Evolutionary conservation across 352 stramenopile species (phyloP).

Genomic region (Ophiocytium majus): DNA sequence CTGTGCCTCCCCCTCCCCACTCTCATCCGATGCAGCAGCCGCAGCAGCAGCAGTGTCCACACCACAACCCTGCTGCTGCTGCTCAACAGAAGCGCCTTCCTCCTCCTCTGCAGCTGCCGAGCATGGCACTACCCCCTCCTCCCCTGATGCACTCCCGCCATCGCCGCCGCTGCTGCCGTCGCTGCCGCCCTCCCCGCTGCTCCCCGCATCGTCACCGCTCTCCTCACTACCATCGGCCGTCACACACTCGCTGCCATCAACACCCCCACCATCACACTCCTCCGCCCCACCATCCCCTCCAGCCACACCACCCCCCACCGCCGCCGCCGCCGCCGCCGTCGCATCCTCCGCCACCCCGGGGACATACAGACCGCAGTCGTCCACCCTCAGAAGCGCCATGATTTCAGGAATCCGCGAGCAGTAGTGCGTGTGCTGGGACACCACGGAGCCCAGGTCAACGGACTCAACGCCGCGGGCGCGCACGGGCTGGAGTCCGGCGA

Average conservation of each 20-base stretch:
- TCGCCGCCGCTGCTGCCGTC: neutral
- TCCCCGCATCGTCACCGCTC: neutral
- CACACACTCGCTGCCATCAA: too few relatives aligned
- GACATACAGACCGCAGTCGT: constrained; percentile 39
- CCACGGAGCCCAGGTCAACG: constrained; percentile 43
- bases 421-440: constrained; percentile 51
- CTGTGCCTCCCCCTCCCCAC: neutral
- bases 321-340: neutral
- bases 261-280: too few relatives aligned
- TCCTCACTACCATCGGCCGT: too few relatives aligned
- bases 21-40: neutral
- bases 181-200: neutral
- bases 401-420: constrained; percentile 43
- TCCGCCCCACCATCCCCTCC: too few relatives aligned
- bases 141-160: neutral
- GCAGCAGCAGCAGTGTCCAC: neutral
- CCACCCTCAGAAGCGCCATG: constrained; percentile 34
- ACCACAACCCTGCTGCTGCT: too few relatives aligned
- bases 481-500: constrained; percentile 49
- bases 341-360: too few relatives aligned
- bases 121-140: neutral
- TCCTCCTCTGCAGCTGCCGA: neutral
- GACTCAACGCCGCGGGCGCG: constrained; percentile 29
- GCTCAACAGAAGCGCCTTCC: too few relatives aligned
- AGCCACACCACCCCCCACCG: too few relatives aligned